These are phyloP conservation scores for Penicillium desertorum DNA, from an alignment of 495 filamentous ascomycete species.

Conservation along the genomic window DNA sequence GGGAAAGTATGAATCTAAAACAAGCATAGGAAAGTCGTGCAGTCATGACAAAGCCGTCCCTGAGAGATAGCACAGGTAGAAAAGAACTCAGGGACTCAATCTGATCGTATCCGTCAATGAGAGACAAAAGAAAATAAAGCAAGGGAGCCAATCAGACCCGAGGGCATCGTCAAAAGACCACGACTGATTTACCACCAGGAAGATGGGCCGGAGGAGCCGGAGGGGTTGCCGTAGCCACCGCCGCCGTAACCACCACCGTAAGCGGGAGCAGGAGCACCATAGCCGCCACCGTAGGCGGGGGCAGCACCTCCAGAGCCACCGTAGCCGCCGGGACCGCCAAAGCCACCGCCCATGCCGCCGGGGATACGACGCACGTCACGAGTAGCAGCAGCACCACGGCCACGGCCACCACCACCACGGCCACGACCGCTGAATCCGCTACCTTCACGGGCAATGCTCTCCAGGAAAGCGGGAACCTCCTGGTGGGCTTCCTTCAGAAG, in stretches of 20 bases:
- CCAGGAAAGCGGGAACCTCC: constrained; percentile 88
- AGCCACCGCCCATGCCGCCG: constrained; percentile 37
- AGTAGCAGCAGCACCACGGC: constrained; percentile 59
- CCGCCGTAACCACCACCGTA: constrained; percentile 36
- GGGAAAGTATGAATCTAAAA: constrained; percentile 22
- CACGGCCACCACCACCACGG: constrained; percentile 68
- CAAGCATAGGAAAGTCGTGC: constrained; percentile 43
- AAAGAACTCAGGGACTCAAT: constrained; percentile 50
- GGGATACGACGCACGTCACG: constrained; percentile 81
- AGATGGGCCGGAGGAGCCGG: constrained; percentile 74
- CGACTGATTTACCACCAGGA: constrained; percentile 88
- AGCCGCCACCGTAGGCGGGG: constrained; percentile 40
- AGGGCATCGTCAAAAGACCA: constrained; percentile 50
- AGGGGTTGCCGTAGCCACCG: constrained; percentile 79
- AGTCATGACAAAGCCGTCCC: constrained; percentile 54
- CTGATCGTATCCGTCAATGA: constrained; percentile 49
- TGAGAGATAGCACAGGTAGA: constrained; percentile 42
- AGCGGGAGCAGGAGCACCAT: constrained; percentile 40
- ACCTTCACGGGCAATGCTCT: constrained; percentile 93
- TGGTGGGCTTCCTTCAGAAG: constrained; percentile 98
- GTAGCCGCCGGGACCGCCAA: constrained; percentile 55
- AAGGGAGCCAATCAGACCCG: constrained; percentile 46
- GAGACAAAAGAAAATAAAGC: constrained; percentile 41
- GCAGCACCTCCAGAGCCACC: constrained; percentile 39
- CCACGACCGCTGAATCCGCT: constrained; percentile 73